Evolutionary conservation across 106 monocot genomes (phyloP).

Genomic region (Allium cepa): DNA sequence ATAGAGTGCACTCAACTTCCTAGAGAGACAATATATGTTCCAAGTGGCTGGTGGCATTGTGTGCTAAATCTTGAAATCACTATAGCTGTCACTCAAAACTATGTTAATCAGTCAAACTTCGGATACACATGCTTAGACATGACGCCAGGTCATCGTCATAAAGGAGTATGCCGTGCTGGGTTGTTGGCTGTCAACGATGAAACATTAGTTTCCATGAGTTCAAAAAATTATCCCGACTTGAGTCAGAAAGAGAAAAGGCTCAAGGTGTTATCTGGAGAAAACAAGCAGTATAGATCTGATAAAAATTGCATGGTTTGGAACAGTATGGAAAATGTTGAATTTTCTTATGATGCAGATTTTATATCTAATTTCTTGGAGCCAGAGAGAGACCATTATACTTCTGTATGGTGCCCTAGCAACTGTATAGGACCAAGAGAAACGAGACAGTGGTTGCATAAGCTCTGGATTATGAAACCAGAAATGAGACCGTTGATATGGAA

Average conservation of each 20-base stretch:
- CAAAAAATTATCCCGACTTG: conserved; percentile 35
- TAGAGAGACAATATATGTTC: conserved; percentile 97
- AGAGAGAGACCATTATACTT: conserved; percentile 75
- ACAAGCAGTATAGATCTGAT: conserved; percentile 9
- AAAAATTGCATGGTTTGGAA: conserved; percentile 8
- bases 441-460: conserved; percentile 79
- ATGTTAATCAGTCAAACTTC: conserved; percentile 80
- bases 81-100: conserved; percentile 95
- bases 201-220: conserved; percentile 6
- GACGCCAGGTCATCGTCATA: conserved; percentile 87
- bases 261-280: conserved; percentile 17
- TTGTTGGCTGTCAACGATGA: conserved; percentile 57
- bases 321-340: conserved; percentile 22
- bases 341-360: conserved; percentile 77
- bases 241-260: conserved; percentile 53
- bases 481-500: conserved; percentile 77
- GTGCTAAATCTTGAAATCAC: conserved; percentile 93
- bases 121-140: conserved; percentile 84
- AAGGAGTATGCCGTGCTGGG: conserved; percentile 94
- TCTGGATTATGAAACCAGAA: conserved; percentile 75
- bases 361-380: conserved; percentile 68
- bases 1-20: conserved; percentile 88
- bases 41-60: conserved; percentile 99
- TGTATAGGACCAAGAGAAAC: conserved; percentile 88
- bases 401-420: conserved; percentile 77